Evolutionary conservation across 495 filamentous ascomycete genomes (phyloP).

Genomic region (Lichina pygmaea): DNA sequence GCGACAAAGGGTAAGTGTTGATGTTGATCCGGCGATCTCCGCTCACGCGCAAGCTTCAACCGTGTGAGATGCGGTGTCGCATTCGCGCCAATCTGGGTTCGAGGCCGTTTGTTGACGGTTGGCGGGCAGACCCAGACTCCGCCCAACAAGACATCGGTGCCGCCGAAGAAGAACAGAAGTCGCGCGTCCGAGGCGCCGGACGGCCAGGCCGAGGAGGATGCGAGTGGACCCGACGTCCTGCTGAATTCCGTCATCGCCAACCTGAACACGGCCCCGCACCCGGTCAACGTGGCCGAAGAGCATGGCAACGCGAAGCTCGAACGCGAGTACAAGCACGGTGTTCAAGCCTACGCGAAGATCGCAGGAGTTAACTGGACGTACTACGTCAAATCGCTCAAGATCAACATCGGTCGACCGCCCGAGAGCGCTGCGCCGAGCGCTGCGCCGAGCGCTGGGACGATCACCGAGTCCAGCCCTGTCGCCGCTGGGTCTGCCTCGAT

Average conservation of each 20-base stretch:
- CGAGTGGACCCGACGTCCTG: constrained; percentile 19
- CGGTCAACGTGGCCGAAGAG: constrained; percentile 42
- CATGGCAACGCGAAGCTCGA: constrained; percentile 46
- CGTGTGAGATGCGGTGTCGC: too few relatives aligned
- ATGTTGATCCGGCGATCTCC: too few relatives aligned
- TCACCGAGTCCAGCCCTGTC: constrained; percentile 17
- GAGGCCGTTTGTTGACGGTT: not conserved
- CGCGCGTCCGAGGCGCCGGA: too few relatives aligned
- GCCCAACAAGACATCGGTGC: not conserved
- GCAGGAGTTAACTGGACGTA: constrained; percentile 84
- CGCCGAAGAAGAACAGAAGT: not conserved
- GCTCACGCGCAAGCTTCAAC: too few relatives aligned
- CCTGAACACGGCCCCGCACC: constrained; percentile 28
- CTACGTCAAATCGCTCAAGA: constrained; percentile 52
- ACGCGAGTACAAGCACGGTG: constrained; percentile 37
- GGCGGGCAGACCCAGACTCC: not conserved
- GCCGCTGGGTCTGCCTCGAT: constrained; percentile 15
- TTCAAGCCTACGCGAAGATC: constrained; percentile 82
- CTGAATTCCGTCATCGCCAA: constrained; percentile 48
- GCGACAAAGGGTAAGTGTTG: too few relatives aligned
- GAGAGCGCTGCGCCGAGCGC: constrained; percentile 17
- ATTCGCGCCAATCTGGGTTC: not conserved
- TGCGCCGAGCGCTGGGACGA: constrained; percentile 4
- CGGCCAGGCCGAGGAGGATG: not conserved
- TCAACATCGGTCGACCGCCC: constrained; percentile 64